Conservation (phyloP, 78 protist species). For the Cavenderia fasciculata region DNA sequence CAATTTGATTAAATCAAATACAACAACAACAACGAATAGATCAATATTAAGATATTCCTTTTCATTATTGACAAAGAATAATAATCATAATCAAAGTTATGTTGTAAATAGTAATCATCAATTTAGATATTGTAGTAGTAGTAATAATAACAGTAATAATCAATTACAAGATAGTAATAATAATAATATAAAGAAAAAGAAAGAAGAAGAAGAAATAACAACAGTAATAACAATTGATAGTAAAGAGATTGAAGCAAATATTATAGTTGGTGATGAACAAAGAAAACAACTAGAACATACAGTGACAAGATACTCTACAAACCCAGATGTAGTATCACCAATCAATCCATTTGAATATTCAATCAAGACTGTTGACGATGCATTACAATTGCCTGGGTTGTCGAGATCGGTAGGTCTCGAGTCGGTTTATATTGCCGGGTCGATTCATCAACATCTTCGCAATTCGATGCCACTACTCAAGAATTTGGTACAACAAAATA, state of each 20-base stretch:
- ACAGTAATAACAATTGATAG: slow-evolving; percentile 1
- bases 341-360: slow-evolving; percentile 69
- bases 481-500: neutral
- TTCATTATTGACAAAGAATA: too few relatives aligned
- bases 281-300: too few relatives aligned
- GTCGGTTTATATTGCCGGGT: slow-evolving; percentile 27
- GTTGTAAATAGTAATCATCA: neutral
- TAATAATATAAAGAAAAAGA: neutral
- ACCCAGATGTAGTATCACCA: slow-evolving; percentile 22
- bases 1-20: too few relatives aligned
- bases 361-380: slow-evolving; percentile 47
- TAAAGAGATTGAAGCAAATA: neutral
- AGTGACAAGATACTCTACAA: too few relatives aligned
- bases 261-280: slow-evolving; percentile 9
- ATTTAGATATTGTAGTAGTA: neutral
- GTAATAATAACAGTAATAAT: neutral
- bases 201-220: neutral
- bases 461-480: slow-evolving; percentile 42
- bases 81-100: too few relatives aligned
- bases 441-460: slow-evolving; percentile 31
- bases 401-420: slow-evolving; percentile 21
- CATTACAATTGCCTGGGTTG: slow-evolving; percentile 41
- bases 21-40: too few relatives aligned
- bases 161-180: neutral
- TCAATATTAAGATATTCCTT: too few relatives aligned